Evolutionary conservation across 2,329 filamentous ascomycete species (phyloP).

Genomic region (Cercospora sesami): DNA sequence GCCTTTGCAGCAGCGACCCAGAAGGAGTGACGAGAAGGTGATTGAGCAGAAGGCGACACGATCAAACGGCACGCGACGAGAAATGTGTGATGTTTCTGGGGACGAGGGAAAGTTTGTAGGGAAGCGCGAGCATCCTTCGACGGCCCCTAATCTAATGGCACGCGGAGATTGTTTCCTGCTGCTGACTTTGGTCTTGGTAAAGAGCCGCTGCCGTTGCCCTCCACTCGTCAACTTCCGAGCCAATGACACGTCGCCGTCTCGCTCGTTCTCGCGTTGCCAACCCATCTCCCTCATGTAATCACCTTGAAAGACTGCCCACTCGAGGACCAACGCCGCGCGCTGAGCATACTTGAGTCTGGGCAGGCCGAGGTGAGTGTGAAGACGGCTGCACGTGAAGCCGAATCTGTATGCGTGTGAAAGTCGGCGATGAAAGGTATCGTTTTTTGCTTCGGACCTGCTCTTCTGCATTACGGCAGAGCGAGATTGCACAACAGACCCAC

Average conservation of each 20-base stretch:
- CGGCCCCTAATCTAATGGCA: constrained; percentile 6
- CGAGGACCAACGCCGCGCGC: neutral
- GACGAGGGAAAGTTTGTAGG: constrained; percentile 6
- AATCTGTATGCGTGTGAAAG: neutral
- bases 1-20: neutral
- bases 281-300: neutral
- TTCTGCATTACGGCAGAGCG: neutral
- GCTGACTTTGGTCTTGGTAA: constrained; percentile 5
- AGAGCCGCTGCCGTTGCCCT: constrained; percentile 8
- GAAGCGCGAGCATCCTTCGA: constrained; percentile 1
- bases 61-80: constrained; percentile 4
- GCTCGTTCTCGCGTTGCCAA: constrained; percentile 7
- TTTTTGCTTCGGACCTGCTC: neutral
- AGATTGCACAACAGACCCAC: neutral
- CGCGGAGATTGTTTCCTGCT: constrained; percentile 8
- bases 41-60: neutral
- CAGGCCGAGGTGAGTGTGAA: neutral
- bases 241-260: neutral
- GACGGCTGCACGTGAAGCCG: neutral
- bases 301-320: neutral
- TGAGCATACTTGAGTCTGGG: neutral
- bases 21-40: constrained; percentile 1
- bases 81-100: neutral
- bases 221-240: constrained; percentile 1
- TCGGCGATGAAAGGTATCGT: neutral